phyloP scores from a whole-genome alignment of 2,329 filamentous ascomycete genomes.

The Ceratocystis smalleyi region DNA sequence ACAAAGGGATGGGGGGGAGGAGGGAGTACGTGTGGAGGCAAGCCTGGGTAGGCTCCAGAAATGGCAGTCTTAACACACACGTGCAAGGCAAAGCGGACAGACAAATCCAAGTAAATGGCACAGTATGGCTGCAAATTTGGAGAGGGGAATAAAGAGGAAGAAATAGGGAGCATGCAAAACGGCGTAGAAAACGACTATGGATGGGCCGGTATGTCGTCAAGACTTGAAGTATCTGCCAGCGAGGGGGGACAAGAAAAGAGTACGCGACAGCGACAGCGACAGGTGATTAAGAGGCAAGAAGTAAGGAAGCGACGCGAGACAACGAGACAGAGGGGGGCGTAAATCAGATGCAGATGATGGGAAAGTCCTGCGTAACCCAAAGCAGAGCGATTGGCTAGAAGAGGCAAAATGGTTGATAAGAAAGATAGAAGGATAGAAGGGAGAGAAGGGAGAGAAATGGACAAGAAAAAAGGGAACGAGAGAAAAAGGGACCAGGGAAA shows the following conservation, averaged over 20 bases:
- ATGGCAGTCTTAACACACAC: not conserved
- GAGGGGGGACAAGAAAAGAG: conserved; percentile 1
- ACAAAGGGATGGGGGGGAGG: not conserved
- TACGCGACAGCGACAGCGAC: not conserved
- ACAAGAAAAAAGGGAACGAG: not conserved
- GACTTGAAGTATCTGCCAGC: not conserved
- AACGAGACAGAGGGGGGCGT: not conserved
- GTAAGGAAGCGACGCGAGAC: not conserved
- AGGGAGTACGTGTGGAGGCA: not conserved
- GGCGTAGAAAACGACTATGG: not conserved
- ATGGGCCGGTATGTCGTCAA: not conserved
- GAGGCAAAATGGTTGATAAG: not conserved
- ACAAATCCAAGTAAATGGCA: not conserved
- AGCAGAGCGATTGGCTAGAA: not conserved
- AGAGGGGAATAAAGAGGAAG: not conserved
- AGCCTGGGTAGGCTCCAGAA: not conserved
- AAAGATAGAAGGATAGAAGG: not conserved
- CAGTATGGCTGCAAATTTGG: not conserved
- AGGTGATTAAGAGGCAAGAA: not conserved
- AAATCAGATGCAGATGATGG: not conserved
- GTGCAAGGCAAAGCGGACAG: not conserved
- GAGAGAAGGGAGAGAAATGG: not conserved
- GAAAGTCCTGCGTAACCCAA: not conserved
- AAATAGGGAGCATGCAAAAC: not conserved
- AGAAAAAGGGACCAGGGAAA: not conserved